Evolutionary conservation across 805 yeast species (phyloP).

Genomic region (Ogataea sp.): DNA sequence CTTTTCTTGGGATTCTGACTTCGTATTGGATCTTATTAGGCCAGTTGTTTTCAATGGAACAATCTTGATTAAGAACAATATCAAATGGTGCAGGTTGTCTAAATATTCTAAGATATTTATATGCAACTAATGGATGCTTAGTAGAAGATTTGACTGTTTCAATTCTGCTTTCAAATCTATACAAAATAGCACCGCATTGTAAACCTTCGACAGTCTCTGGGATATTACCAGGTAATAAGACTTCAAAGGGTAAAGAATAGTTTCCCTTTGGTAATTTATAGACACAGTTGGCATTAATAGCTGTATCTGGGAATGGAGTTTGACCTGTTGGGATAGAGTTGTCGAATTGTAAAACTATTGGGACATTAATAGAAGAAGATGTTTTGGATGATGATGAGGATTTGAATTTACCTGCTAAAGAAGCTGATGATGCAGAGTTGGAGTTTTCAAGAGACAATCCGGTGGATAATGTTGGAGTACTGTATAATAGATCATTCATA

Average conservation of each 20-base stretch:
- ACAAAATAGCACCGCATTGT: slow-evolving; percentile 31
- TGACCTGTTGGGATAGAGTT: slow-evolving; percentile 12
- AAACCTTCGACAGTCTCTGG: slow-evolving; percentile 47
- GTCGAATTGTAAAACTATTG: not conserved
- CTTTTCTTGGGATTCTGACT: slow-evolving; percentile 34
- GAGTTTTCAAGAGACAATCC: too few species aligned
- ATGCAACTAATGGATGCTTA: slow-evolving; percentile 7
- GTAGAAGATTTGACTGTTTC: slow-evolving; percentile 11
- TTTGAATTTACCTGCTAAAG: not conserved
- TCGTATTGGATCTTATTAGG: slow-evolving; percentile 43
- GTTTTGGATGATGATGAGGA: not conserved
- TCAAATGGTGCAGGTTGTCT: slow-evolving; percentile 35
- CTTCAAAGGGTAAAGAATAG: slow-evolving; percentile 40
- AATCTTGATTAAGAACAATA: slow-evolving; percentile 31
- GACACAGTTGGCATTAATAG: slow-evolving; percentile 18
- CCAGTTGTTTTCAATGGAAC: slow-evolving; percentile 44
- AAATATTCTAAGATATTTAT: slow-evolving; percentile 33
- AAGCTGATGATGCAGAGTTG: not conserved
- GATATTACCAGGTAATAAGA: slow-evolving; percentile 35
- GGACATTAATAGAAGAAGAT: not conserved
- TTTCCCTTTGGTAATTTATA: slow-evolving; percentile 43
- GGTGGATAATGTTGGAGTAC: too few species aligned
- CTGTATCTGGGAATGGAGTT: slow-evolving; percentile 26
- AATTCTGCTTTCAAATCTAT: slow-evolving; percentile 27
- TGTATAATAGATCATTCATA: slow-evolving; percentile 7